These are phyloP conservation scores for Colletotrichum liaoningense DNA, from an alignment of 2,329 filamentous ascomycete species.

Conservation along the genomic window DNA sequence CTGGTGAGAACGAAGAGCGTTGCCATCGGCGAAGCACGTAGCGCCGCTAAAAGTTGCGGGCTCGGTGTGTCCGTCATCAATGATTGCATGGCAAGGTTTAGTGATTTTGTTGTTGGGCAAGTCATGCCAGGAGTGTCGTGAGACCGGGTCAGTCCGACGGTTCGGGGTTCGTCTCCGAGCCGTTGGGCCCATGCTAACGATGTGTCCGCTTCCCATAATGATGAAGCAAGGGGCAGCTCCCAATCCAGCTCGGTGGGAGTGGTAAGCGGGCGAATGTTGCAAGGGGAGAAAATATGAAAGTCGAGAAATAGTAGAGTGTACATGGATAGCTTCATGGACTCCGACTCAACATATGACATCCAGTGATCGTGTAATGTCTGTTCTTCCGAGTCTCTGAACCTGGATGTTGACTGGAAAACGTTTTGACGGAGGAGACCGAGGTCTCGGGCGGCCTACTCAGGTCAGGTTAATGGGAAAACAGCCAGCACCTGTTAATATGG, in stretches of 20 bases:
- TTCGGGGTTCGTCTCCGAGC: constrained; percentile 37
- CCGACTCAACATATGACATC: constrained; percentile 42
- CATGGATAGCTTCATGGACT: constrained; percentile 45
- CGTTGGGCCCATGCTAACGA: constrained; percentile 41
- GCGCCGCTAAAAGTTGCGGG: constrained; percentile 38
- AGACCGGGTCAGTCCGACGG: constrained; percentile 24
- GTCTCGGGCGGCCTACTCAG: constrained; percentile 39
- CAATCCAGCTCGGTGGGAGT: constrained; percentile 47
- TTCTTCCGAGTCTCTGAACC: constrained; percentile 63
- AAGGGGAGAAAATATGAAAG: constrained; percentile 43
- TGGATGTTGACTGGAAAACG: constrained; percentile 38
- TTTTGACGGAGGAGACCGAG: constrained; percentile 42
- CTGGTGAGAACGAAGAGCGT: constrained; percentile 43
- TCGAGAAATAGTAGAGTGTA: constrained; percentile 45
- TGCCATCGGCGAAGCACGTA: constrained; percentile 42
- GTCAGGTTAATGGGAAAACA: background rate
- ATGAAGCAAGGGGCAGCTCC: constrained; percentile 44
- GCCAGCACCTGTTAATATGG: background rate
- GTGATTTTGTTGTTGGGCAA: constrained; percentile 40
- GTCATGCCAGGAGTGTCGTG: constrained; percentile 34
- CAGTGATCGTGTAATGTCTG: constrained; percentile 39
- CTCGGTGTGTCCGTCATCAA: constrained; percentile 44
- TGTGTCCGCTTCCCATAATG: constrained; percentile 45
- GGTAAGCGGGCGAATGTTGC: constrained; percentile 43
- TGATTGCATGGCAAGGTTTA: constrained; percentile 45